Evolutionary conservation across 2,329 filamentous ascomycete species (phyloP).

Genomic region (Trichoderma polysporum): DNA sequence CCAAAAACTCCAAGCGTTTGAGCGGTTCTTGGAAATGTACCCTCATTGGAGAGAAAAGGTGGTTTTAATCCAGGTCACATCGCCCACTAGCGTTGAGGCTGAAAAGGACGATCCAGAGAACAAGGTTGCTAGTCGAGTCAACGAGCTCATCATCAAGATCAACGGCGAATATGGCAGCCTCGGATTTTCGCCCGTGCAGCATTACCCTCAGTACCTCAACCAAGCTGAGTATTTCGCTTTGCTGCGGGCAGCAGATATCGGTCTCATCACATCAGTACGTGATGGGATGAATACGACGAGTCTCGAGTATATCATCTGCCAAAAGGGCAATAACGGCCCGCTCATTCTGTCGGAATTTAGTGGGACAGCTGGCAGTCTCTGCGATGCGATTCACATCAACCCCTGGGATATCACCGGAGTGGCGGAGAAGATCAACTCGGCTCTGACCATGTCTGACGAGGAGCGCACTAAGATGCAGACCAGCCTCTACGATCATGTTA

Average conservation of each 20-base stretch:
- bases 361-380: slow-evolving; percentile 82
- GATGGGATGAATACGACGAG: slow-evolving; percentile 99
- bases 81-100: slow-evolving; percentile 76
- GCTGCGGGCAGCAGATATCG: slow-evolving; percentile 85
- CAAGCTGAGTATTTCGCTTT: slow-evolving; percentile 93
- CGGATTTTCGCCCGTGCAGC: slow-evolving; percentile 85
- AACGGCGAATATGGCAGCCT: slow-evolving; percentile 88
- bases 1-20: slow-evolving; percentile 95
- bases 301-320: slow-evolving; percentile 90
- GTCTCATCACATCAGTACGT: slow-evolving; percentile 89
- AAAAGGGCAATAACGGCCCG: slow-evolving; percentile 81
- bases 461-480: slow-evolving; percentile 68
- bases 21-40: slow-evolving; percentile 85
- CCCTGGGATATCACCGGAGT: slow-evolving; percentile 89
- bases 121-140: slow-evolving; percentile 84
- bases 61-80: slow-evolving; percentile 92
- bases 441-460: slow-evolving; percentile 70
- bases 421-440: slow-evolving; percentile 77
- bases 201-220: slow-evolving; percentile 89
- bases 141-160: slow-evolving; percentile 86
- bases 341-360: slow-evolving; percentile 96
- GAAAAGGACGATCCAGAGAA: slow-evolving; percentile 74
- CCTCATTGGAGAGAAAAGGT: slow-evolving; percentile 91
- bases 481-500: slow-evolving; percentile 79
- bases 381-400: slow-evolving; percentile 91